Base-by-base conservation (phyloP, 2,329 filamentous ascomycete genomes). In the Sclerotinia trifoliorum region DNA sequence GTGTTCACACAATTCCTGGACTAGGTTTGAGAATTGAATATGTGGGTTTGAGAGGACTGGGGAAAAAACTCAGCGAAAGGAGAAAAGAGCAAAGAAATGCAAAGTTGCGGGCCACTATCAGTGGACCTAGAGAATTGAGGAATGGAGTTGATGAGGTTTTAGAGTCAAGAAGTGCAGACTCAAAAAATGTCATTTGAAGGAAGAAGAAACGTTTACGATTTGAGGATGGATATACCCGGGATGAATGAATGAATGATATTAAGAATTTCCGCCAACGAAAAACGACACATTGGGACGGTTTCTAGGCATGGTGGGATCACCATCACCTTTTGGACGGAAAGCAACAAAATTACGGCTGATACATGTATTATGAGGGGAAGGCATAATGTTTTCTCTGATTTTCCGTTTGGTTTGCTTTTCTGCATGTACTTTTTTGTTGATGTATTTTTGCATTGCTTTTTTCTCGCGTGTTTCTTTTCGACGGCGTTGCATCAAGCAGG, bases 51-150 rank as follows among this genome's bases (percentile, higher is more conserved):
- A 83, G 83, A 56, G 85, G 83, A 35, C 77, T 89, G 4, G 82
- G 84, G 46, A 81, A 84, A 21, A 81, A 83, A 60, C 73, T 89
- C 21, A 88, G 84, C 74, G 87, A 90, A 73, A 82, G 81, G 71
- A 80, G 84, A 64, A 81, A 86, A 32, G 85, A 87, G 78, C 87
- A 85, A 78, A 80, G 87, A 64, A 84, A 82, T 29, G 81, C 84
- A 69, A 85, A 86, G 74, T 79, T 90, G 65, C 81, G 87, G 10
- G 80, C 83, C 71, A 88, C 83, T 77, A 90, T 90, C 56, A 88
- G 86, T 69, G 83, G 81, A 6, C 87, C 87, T 0, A 81, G 79
- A 32, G 84, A 69, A 21, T 68, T 77, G 13, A 72, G 72, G 44
- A 74, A 70, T 66, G 75, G 76, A 4, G 68, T 77, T 35, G 74